Conservation (phyloP, 495 filamentous ascomycete species). For the Xylaria palmicola region DNA sequence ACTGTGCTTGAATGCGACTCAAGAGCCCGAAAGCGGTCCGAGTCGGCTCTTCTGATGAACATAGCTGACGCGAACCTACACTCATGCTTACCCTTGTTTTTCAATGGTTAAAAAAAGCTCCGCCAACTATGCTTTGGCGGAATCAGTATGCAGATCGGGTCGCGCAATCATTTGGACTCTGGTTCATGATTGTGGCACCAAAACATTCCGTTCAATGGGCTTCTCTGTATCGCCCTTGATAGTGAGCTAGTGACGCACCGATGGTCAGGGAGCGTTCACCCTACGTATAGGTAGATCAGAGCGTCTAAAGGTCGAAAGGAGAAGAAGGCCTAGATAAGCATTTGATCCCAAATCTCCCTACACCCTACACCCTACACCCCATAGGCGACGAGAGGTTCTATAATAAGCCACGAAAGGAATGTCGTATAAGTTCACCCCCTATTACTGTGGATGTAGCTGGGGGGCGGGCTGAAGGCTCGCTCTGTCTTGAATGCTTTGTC, state of each 20-base stretch:
- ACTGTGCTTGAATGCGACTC: constrained; percentile 6
- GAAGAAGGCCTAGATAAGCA: constrained; percentile 3
- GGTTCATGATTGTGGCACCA: constrained; percentile 14
- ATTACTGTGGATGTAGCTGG: constrained; percentile 6
- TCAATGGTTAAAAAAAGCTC: too few species aligned
- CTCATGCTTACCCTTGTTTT: background rate
- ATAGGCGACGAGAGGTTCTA: too few species aligned
- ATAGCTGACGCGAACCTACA: background rate
- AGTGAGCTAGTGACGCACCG: background rate
- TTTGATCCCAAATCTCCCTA: background rate
- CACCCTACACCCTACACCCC: background rate
- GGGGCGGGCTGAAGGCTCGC: background rate
- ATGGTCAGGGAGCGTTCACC: constrained; percentile 1
- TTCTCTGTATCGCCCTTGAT: background rate
- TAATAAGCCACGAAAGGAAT: constrained; percentile 2
- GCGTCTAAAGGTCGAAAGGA: constrained; percentile 2
- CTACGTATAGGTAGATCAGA: constrained; percentile 6
- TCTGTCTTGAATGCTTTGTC: background rate
- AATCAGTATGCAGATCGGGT: constrained; percentile 1
- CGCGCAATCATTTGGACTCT: constrained; percentile 2
- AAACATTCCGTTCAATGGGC: background rate
- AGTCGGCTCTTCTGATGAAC: background rate
- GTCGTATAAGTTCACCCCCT: background rate
- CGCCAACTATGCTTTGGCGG: background rate
- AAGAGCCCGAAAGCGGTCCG: background rate